Conservation (phyloP, 129 eudicot species). For the Daucus carota region DH1_v3.0 NC_030384.2:48174001-48174500, state of each 20-base stretch:
- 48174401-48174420: constrained; percentile 33
- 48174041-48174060: constrained; percentile 48
- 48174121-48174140: constrained; percentile 19
- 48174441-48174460: constrained; percentile 31
- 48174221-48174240: constrained; percentile 29
- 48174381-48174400: constrained; percentile 21
- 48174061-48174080: constrained; percentile 68
- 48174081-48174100: constrained; percentile 67
- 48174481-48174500: constrained; percentile 61
- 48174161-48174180: constrained; percentile 44
- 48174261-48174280: constrained; percentile 53
- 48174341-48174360: constrained; percentile 8
- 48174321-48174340: constrained; percentile 8
- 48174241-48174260: constrained; percentile 49
- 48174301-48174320: constrained; percentile 7
- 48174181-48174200: constrained; percentile 44
- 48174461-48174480: constrained; percentile 57
- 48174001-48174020: not conserved
- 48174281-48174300: constrained; percentile 35
- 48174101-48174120: constrained; percentile 44
- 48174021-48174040: constrained; percentile 45
- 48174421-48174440: constrained; percentile 43
- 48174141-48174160: constrained; percentile 35
- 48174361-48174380: constrained; percentile 23
- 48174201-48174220: constrained; percentile 17